Evolutionary conservation across 2,329 filamentous ascomycete species (phyloP), one percentile per base, ranked within the genome.

Genomic region (Pseudophaeomoniella oleicola): DNA sequence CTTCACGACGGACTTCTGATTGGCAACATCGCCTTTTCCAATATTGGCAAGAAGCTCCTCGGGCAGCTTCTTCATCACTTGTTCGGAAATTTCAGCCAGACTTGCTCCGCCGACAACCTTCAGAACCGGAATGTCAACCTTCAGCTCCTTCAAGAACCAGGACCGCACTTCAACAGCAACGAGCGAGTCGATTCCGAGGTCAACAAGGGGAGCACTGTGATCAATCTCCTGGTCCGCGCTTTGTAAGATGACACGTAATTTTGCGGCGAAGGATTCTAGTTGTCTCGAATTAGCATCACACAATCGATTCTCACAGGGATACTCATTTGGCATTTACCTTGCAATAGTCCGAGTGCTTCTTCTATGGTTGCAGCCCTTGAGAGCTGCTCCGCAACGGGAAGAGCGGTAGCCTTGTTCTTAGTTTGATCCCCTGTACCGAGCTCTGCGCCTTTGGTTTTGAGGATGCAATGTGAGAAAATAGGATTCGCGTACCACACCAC

Each of bases 121-220:
- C 3, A 70, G 49, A 2, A 69, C 57, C 0, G 64, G 60, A 1
- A 71, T 54, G 32, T 70, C 60, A 0, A 60, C 47, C 0, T 60
- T 41, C 0, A 69, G 32, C 27, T 63, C 51, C 37, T 65, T 64
- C n/a, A 60, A 29, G 39, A 70, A 64, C 67, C 67, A 72, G 2
- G 59, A 49, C 1, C 66, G 59, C 2, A 63, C 35, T 15, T 60
- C 56, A 2, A 62, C 58, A 0, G 58, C 55, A 10, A 59, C 37
- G 2, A 63, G 42, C 2, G 58, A 61, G 40, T 62, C 60, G 10
- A 57, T 38, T 1, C 58, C 52, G 13, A 56, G 49, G 34, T 61
- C 55, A 3, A 46, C 42, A 4, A 51, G 37, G 6, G 48, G 32
- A 6, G 19, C 17, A 16, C 19, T 10, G n/a, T 4, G 14, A 18